Conservation (phyloP, 1,284 basidiomycete genomes). For the Cutaneotrichosporon sp. region DNA sequence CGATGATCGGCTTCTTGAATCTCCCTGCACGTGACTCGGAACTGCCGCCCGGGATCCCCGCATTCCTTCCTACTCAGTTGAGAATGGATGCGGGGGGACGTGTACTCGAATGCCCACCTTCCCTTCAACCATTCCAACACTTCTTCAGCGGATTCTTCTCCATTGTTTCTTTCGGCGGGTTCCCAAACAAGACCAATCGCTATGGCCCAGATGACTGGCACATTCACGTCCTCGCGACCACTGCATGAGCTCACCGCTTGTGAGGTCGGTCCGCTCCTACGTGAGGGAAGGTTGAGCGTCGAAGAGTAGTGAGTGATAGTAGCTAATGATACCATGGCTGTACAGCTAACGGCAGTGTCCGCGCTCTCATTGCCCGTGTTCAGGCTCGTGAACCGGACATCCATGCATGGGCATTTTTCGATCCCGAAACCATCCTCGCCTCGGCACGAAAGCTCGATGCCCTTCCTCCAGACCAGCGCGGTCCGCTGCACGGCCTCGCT, state of each 20-base stretch:
- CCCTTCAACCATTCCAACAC: background rate
- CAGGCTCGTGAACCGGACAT: constrained; percentile 26
- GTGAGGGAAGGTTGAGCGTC: constrained; percentile 29
- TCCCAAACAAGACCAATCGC: background rate
- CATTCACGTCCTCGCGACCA: constrained; percentile 3
- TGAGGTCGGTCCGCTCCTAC: constrained; percentile 27
- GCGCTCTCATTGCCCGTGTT: constrained; percentile 26
- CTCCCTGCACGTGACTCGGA: background rate
- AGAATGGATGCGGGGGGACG: background rate
- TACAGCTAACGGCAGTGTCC: constrained; percentile 20
- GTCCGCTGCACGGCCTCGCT: constrained; percentile 38
- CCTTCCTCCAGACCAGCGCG: constrained; percentile 30
- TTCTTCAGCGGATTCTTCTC: background rate
- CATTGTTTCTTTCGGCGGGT: background rate
- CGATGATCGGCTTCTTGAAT: background rate
- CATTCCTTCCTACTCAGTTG: background rate
- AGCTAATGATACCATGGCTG: background rate
- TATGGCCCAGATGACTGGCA: background rate
- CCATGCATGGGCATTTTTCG: constrained; percentile 37
- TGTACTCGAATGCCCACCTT: background rate
- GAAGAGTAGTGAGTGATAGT: constrained; percentile 30
- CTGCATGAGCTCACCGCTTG: constrained; percentile 24
- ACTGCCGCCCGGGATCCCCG: background rate
- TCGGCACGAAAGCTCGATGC: constrained; percentile 35
- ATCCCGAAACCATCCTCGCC: constrained; percentile 31